Evolutionary conservation across 169 alveolate species (phyloP), one percentile per base, ranked within the genome.

Genomic region (Cryptosporidium felis): DNA sequence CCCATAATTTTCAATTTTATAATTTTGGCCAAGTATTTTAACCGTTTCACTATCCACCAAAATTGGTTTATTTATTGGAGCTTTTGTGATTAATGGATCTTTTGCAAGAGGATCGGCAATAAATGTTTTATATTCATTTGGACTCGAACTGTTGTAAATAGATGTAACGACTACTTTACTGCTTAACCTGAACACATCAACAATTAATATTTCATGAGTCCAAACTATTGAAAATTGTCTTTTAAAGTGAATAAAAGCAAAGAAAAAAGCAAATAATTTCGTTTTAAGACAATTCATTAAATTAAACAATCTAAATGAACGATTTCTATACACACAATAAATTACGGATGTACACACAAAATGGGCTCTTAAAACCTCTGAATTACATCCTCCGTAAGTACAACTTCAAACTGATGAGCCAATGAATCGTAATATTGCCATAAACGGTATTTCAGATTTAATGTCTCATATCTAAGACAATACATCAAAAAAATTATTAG

Each of bases 41-140:
- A 74, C 67, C 4, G 65, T 53, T 5, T 74, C 40, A 5, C 28
- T 5, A 21, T 56, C 56, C 3, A 56, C 36, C 40, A 74, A 53
- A 26, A 36, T 38, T 8, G 85, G 85, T 40, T 38, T 53, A 34
- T 56, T 44, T 38, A 74, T 74, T 1, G 85, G 85, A 32, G 21
- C 23, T 9, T 49, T 53, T 16, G 85, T 74, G 18, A 36, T 41
- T 8, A 49, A 40, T 14, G 85, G 85, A n/a, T 49, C 16, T 8
- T 12, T 28, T 14, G 51, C 85, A 14, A 26, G 18, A 1, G 85
- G 85, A 38, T 74, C 85, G 21, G 65, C 16, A 30, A 74, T 56
- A 53, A 53, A 40, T 10, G 85, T 74, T 21, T 46, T 56, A 10
- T 74, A 74, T 18, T 74, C 34, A 34, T 28, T 23, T 0, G 85